A percentile compares a stretch with the other conserved stretches of the same genome.
Conservation (phyloP, 1,139 yeast species). For the Hemisphaericaspora subhashii region DNA sequence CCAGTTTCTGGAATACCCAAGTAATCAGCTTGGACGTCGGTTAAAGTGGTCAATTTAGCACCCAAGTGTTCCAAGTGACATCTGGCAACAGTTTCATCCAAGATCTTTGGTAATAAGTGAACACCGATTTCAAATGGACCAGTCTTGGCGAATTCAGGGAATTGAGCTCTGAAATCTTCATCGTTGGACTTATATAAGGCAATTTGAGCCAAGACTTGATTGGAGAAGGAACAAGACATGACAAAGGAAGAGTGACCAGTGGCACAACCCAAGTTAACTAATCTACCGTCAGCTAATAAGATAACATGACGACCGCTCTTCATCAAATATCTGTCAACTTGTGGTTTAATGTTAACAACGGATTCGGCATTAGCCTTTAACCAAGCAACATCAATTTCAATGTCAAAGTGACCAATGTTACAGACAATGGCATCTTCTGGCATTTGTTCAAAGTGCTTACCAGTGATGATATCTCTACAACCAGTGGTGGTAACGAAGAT, state of each 20-base stretch:
- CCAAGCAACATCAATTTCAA: conserved; percentile 99
- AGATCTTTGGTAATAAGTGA: conserved; percentile 95
- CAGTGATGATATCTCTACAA: conserved; percentile 96
- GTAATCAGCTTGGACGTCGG: conserved; percentile 88
- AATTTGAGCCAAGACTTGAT: conserved; percentile 99
- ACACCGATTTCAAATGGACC: conserved; percentile 93
- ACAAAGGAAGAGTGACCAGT: conserved; percentile 99
- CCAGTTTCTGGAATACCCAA: conserved; percentile 91
- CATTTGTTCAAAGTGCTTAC: conserved; percentile 85
- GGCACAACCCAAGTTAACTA: conserved; percentile 99
- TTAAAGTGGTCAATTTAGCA: conserved; percentile 79
- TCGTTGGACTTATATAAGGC: conserved; percentile 94
- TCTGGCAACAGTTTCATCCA: conserved; percentile 98
- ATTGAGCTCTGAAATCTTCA: conserved; percentile 73
- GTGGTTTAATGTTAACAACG: conserved; percentile 97
- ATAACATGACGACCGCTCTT: conserved; percentile 91
- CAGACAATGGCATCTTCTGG: conserved; percentile 99
- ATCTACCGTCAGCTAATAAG: conserved; percentile 98
- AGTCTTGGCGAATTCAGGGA: conserved; percentile 89
- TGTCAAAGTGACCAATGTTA: conserved; percentile 99
- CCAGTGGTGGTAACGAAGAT: conserved; percentile 99
- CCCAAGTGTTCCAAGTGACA: conserved; percentile 96
- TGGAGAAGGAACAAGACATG: conserved; percentile 99
- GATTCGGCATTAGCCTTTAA: conserved; percentile 87
- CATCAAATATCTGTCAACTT: conserved; percentile 96